phyloP scores from a whole-genome alignment of 2,329 filamentous ascomycete genomes.

The Rutstroemia sp. region DNA sequence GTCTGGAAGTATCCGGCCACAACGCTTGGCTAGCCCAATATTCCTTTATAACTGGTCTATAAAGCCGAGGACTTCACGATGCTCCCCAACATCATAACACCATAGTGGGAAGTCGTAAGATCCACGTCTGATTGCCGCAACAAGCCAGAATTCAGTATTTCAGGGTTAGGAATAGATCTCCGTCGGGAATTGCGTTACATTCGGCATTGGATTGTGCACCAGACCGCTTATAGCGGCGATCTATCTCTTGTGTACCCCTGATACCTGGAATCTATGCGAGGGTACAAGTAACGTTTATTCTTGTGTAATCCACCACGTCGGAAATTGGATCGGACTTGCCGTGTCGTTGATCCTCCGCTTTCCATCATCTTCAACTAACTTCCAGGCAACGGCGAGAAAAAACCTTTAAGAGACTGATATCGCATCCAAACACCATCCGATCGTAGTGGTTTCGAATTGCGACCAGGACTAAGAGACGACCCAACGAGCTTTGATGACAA shows the following conservation, averaged over 20 bases:
- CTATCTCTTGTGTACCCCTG: background rate
- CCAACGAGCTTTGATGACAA: background rate
- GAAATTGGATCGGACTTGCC: constrained; percentile 5
- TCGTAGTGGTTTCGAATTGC: background rate
- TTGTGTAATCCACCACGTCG: background rate
- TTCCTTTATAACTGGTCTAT: too few species aligned
- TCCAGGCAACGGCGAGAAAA: background rate
- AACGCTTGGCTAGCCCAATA: too few species aligned
- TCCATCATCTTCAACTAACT: background rate
- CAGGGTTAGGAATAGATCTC: too few species aligned
- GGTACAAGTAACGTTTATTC: background rate
- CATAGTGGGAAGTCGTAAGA: too few species aligned
- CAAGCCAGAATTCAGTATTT: too few species aligned
- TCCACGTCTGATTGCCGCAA: too few species aligned
- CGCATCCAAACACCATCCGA: background rate
- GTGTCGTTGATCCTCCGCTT: background rate
- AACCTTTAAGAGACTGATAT: background rate
- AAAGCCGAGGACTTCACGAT: too few species aligned
- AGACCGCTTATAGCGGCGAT: background rate
- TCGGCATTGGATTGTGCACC: background rate
- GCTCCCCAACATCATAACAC: too few species aligned
- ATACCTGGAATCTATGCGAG: background rate
- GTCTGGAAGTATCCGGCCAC: too few species aligned
- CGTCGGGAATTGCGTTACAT: background rate
- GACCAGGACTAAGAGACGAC: background rate